These are phyloP conservation scores for Coemansia sp. DNA, from an alignment of 192 early-diverging fungal genomes.

Conservation along the genomic window DNA sequence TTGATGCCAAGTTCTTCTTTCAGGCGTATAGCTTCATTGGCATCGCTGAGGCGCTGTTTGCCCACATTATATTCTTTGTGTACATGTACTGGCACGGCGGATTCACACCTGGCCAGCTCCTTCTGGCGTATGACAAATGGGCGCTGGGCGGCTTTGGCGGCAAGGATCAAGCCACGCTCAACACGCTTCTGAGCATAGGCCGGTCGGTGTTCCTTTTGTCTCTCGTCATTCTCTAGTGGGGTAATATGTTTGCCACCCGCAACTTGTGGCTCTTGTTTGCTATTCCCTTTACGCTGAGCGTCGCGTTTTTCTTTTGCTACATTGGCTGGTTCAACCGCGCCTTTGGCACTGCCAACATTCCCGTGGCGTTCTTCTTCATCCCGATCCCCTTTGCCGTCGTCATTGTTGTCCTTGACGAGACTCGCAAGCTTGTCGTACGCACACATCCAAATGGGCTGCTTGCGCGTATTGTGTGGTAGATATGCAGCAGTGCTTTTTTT, in stretches of 20 bases:
- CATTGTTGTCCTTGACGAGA: constrained; percentile 58
- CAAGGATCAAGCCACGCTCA: constrained; percentile 38
- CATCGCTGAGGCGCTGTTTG: constrained; percentile 57
- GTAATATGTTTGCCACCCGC: constrained; percentile 48
- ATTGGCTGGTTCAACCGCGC: constrained; percentile 34
- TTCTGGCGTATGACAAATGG: constrained; percentile 53
- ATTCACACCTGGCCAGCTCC: constrained; percentile 38
- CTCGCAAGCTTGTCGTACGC: constrained; percentile 56
- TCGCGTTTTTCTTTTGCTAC: constrained; percentile 24
- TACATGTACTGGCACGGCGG: constrained; percentile 58
- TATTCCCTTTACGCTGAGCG: constrained; percentile 25
- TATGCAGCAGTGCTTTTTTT: no score
- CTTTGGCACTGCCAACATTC: constrained; percentile 57
- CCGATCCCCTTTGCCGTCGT: constrained; percentile 54
- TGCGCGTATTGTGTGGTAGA: constrained; percentile 32
- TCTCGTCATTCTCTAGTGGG: constrained; percentile 48
- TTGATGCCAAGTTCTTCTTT: constrained; percentile 55
- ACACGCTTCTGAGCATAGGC: constrained; percentile 43
- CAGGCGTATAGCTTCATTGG: constrained; percentile 76
- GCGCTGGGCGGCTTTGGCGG: constrained; percentile 43
- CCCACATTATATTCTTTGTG: constrained; percentile 63
- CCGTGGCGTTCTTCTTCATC: constrained; percentile 58
- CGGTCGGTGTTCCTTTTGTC: constrained; percentile 60
- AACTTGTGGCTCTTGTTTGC: constrained; percentile 26
- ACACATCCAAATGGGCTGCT: constrained; percentile 12